Conservation (phyloP, 2,329 filamentous ascomycete genomes). For the Botrytis paeoniae region DNA sequence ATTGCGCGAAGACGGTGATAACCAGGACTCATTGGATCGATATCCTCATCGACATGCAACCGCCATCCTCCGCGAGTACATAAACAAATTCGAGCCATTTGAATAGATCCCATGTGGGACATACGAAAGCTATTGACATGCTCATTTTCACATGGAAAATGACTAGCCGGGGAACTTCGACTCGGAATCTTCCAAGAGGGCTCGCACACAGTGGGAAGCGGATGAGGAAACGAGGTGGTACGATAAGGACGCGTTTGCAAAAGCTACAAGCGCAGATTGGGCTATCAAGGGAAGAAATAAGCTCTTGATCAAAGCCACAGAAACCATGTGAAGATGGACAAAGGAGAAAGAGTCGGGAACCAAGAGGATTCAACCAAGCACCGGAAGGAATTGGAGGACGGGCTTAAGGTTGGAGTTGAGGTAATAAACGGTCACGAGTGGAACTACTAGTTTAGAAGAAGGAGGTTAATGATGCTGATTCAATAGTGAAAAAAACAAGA, state of each 20-base stretch:
- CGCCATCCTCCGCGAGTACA: slow-evolving; percentile 22
- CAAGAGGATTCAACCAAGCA: background rate
- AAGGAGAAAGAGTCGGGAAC: rapidly evolving
- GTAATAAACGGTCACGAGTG: background rate
- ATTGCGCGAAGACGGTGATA: background rate
- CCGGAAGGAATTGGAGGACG: background rate
- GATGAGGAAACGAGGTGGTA: background rate
- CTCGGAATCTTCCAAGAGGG: background rate
- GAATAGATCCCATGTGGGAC: slow-evolving; percentile 22
- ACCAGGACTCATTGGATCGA: slow-evolving; percentile 15
- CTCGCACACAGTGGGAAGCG: slow-evolving; percentile 4
- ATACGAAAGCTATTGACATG: slow-evolving; percentile 20
- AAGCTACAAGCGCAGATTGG: background rate
- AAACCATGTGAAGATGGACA: background rate
- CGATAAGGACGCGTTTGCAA: background rate
- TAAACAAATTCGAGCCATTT: slow-evolving; percentile 16
- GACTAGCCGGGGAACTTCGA: slow-evolving; percentile 22
- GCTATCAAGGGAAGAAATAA: too few species aligned
- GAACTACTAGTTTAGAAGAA: too few species aligned
- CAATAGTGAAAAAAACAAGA: too few species aligned
- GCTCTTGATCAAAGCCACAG: too few species aligned
- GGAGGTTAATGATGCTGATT: background rate
- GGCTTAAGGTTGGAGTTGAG: too few species aligned
- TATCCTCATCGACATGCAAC: slow-evolving; percentile 14
- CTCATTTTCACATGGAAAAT: slow-evolving; percentile 19